Percentiles rank a stretch among this genome's conserved stretches.
Evolutionary conservation across 2,329 filamentous ascomycete genomes (phyloP).

Genomic region (Sphaerostilbella broomeana): DNA sequence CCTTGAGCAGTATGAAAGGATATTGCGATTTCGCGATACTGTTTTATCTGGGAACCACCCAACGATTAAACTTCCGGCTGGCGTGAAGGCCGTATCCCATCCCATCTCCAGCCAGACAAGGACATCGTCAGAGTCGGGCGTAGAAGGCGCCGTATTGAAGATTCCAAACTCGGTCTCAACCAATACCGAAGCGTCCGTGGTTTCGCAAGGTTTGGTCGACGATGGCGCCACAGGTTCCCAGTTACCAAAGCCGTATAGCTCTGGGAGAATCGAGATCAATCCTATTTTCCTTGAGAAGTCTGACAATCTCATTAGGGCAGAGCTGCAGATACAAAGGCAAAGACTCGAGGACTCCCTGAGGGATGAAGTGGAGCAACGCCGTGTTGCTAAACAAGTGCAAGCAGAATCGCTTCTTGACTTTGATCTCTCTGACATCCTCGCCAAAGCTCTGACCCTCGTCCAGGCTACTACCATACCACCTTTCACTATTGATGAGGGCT

Average conservation of each 20-base stretch:
- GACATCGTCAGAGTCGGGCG: constrained; percentile 14
- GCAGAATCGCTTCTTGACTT: constrained; percentile 56
- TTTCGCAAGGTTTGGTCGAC: background rate
- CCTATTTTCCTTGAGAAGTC: constrained; percentile 82
- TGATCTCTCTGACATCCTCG: constrained; percentile 66
- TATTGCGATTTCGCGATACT: constrained; percentile 72
- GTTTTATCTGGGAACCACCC: constrained; percentile 72
- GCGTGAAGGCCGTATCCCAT: constrained; percentile 25
- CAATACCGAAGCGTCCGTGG: background rate
- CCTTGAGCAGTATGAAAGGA: constrained; percentile 67
- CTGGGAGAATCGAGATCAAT: constrained; percentile 63
- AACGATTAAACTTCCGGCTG: constrained; percentile 49
- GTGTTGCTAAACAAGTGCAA: constrained; percentile 38
- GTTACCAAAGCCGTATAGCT: constrained; percentile 13
- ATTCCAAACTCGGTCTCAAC: background rate
- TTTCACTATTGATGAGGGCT: constrained; percentile 48
- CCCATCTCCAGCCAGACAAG: constrained; percentile 3
- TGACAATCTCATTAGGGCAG: constrained; percentile 73
- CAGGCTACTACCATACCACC: constrained; percentile 60
- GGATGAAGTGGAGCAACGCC: constrained; percentile 66
- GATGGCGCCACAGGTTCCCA: background rate
- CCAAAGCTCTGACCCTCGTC: constrained; percentile 63
- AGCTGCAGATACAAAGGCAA: constrained; percentile 72
- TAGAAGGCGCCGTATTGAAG: constrained; percentile 9
- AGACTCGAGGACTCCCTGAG: constrained; percentile 70